Evolutionary conservation across 2,329 filamentous ascomycete genomes (phyloP).

Genomic region (Fusarium tuaranense): DNA sequence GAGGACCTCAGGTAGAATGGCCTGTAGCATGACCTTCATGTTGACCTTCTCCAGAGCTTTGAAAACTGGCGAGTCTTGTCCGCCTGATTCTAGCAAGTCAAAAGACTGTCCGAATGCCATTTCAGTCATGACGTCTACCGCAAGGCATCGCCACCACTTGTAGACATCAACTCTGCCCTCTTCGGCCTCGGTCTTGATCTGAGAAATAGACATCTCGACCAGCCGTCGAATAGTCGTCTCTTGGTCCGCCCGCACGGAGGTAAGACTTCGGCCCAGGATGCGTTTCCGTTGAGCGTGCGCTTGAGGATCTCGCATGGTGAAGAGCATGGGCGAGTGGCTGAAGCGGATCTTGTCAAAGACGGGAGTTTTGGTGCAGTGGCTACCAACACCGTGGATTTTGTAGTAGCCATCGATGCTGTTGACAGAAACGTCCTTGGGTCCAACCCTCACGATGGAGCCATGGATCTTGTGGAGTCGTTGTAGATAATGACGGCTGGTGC

Average conservation of each 20-base stretch:
- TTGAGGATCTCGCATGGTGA: background rate
- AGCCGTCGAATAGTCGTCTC: background rate
- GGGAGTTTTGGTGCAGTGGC: background rate
- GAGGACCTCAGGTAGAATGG: background rate
- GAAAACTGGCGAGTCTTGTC: background rate
- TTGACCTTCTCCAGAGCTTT: background rate
- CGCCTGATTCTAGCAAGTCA: background rate
- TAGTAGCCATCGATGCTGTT: conserved; percentile 2
- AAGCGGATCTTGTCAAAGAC: conserved; percentile 1
- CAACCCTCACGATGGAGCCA: background rate
- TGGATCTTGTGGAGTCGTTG: background rate
- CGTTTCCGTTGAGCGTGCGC: background rate
- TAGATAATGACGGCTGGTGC: background rate
- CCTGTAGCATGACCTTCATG: background rate
- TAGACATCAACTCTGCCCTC: background rate
- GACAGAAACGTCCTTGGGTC: background rate
- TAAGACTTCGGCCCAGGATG: background rate
- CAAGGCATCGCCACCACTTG: conserved; percentile 3
- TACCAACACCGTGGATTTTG: background rate
- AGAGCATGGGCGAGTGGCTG: background rate
- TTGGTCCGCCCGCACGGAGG: background rate
- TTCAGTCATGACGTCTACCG: background rate
- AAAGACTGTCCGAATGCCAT: background rate
- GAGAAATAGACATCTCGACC: background rate
- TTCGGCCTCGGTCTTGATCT: background rate